Evolutionary conservation across 78 protist genomes (phyloP).

Genomic region (Speleostelium caveatum): DNA sequence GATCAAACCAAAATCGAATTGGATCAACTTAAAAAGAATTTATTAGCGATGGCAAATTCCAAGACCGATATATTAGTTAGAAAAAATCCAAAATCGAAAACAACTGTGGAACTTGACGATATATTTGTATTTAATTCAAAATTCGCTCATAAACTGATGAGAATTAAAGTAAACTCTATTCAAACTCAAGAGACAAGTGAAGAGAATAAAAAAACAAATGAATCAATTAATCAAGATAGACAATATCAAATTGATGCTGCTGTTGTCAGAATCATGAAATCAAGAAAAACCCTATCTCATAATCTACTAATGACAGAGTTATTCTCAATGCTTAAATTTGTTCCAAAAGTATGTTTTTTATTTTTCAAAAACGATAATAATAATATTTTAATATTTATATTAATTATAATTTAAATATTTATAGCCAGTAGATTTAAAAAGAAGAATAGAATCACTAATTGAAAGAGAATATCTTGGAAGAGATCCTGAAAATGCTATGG

Average conservation of each 20-base stretch:
- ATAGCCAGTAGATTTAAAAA: slow-evolving; percentile 94
- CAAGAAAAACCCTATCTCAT: slow-evolving; percentile 91
- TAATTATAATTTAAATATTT: slow-evolving; percentile 5
- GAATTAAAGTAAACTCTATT: slow-evolving; percentile 92
- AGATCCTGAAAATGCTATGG: slow-evolving; percentile 80
- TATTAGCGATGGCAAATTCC: slow-evolving; percentile 85
- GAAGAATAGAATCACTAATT: slow-evolving; percentile 95
- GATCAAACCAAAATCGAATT: slow-evolving; percentile 52
- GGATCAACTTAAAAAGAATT: slow-evolving; percentile 84
- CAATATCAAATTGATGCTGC: slow-evolving; percentile 93
- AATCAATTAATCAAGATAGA: slow-evolving; percentile 89
- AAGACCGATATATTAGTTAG: slow-evolving; percentile 62
- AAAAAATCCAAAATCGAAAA: not conserved
- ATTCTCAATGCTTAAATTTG: slow-evolving; percentile 90
- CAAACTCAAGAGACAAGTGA: slow-evolving; percentile 94
- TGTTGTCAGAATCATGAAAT: slow-evolving; percentile 98
- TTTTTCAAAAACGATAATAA: not conserved
- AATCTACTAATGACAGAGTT: slow-evolving; percentile 86
- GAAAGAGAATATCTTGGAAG: slow-evolving; percentile 97
- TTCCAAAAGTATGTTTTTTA: slow-evolving; percentile 71
- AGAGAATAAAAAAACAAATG: slow-evolving; percentile 88
- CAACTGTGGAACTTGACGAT: slow-evolving; percentile 83
- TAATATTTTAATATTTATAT: not conserved
- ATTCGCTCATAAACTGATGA: slow-evolving; percentile 77
- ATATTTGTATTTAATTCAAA: slow-evolving; percentile 80